Evolutionary conservation across 208 protist genomes (phyloP), one percentile per base, ranked within the genome.

Genomic region (Crithidia fasciculata): DNA sequence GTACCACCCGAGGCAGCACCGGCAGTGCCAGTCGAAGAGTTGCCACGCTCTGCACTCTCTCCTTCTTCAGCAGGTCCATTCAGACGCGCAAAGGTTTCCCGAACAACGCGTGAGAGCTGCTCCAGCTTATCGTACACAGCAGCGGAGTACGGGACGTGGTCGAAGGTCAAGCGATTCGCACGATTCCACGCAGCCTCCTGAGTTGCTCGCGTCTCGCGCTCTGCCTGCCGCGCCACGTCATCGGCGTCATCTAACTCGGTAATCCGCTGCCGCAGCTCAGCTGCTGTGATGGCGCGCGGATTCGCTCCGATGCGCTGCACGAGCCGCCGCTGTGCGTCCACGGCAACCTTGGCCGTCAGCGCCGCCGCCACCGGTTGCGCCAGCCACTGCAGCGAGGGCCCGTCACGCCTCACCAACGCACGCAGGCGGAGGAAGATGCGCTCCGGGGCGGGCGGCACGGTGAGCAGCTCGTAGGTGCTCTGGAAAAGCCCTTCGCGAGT

Each of bases 381-480:
- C 36, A 81, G 65, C 70, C 68, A 74, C 69, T 64, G 55, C 19
- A 82, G 28, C 2, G 76, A 54, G 18, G 79, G 87, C 8, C 78
- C 78, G 16, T 37, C 45, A 18, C 72, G 43, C 47, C 69, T 55
- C 28, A 93, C 78, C 56, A 93, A 53, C 13, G 84, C 88, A 39
- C 78, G 76, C 45, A 96, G 76, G 39, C 89, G 81, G 13, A 96
- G 44, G 39, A 96, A 61, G 40, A 93, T 79, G 19, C 84, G 89
- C 57, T 81, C 58, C 41, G 81, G 75, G n/a, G 77, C 74, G 10
- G 84, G 76, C 6, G 92, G 92, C 15, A 96, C 79, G 19, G 88
- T 94, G 61, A 96, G 86, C n/a, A 96, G 79, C 67, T 96, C 89
- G 56, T 90, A 90, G 16, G 84, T 79, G 68, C 82, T 76, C 44